Evolutionary conservation across 2,329 filamentous ascomycete genomes (phyloP), one percentile per base, ranked within the genome.

Genomic region (Xylariaceae sp.): DNA sequence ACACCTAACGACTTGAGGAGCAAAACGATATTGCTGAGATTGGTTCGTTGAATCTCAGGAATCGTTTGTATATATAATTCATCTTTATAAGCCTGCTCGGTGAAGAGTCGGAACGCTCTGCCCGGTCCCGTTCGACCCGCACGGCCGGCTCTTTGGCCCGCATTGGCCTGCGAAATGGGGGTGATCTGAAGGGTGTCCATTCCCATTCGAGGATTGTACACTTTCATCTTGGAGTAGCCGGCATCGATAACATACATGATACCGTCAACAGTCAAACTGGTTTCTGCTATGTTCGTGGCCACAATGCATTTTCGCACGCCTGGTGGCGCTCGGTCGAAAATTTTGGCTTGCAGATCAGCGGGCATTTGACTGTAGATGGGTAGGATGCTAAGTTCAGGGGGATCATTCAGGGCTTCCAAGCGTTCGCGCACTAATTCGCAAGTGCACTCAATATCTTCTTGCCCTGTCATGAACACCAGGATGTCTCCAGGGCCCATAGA

Each of bases 351-450:
- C 37, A 99, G 76, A 70, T 99, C 95, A 35, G 94, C 94, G 2
- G 94, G 95, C 94, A 99, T 96, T 71, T 99, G 94, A 79, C 91
- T 96, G 81, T 99, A 99, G 53, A 99, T 97, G 0, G 95, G 95
- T 31, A 99, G 74, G 52, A 99, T 95, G 68, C 89, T 92, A 55
- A 99, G 82, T 68, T 96, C 92, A 1, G 94, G 91, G 0, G 94
- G 92, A 65, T 99, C 91, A 60, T 96, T 97, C 34, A 99, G 80
- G 32, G 92, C 82, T 60, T 89, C 87, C 12, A 99, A 77, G 43
- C 94, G 81, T 68, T 96, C 92, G 52, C 89, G 89, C 2, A 97
- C 81, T 26, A 97, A 77, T 67, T 99, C 94, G 68, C 94, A 99
- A 0, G 95, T 99, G 42, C 88, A 88, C 71, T 99, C 94, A 58